A percentile compares a stretch with the other conserved stretches of the same genome.
Evolutionary conservation across 371 early-diverging fungal genomes (phyloP).

Genomic region (Apophysomyces ossiformis): DNA sequence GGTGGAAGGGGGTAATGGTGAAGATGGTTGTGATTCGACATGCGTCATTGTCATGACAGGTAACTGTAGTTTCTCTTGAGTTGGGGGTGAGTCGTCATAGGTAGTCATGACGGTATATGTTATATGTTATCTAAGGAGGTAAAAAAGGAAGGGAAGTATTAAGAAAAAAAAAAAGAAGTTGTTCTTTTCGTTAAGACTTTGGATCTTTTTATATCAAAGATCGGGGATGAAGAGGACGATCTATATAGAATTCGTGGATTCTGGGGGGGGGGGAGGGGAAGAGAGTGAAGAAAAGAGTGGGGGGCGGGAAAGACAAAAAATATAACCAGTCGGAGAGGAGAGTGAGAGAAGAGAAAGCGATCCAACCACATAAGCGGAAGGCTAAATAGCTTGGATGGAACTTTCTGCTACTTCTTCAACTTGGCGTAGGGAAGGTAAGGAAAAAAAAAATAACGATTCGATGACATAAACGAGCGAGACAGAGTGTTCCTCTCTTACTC

Average conservation of each 20-base stretch:
- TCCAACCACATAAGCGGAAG: background rate
- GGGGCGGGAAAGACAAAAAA: background rate
- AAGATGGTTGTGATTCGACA: constrained; percentile 6
- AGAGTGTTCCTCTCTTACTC: background rate
- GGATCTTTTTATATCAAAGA: background rate
- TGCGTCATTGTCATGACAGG: constrained; percentile 17
- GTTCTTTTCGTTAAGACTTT: background rate
- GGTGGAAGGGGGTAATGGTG: constrained; percentile 11
- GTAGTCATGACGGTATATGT: background rate
- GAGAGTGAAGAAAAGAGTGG: background rate
- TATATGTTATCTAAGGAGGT: background rate
- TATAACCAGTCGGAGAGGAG: background rate
- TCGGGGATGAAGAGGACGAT: background rate
- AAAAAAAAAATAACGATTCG: constrained; percentile 1
- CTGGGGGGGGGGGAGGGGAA: background rate
- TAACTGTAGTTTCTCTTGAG: constrained; percentile 15
- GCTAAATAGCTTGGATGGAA: background rate
- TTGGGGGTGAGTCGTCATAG: background rate
- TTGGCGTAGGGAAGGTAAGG: background rate
- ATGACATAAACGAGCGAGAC: constrained; percentile 2
- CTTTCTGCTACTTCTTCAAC: constrained; percentile 3
- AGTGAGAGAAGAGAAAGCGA: background rate
- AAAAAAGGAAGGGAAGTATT: background rate
- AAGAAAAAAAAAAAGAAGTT: background rate
- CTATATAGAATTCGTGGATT: too few species aligned